These are phyloP conservation scores for Sporothrix schenckii DNA, from an alignment of 2,329 filamentous ascomycete genomes.

Conservation along the genomic window DNA sequence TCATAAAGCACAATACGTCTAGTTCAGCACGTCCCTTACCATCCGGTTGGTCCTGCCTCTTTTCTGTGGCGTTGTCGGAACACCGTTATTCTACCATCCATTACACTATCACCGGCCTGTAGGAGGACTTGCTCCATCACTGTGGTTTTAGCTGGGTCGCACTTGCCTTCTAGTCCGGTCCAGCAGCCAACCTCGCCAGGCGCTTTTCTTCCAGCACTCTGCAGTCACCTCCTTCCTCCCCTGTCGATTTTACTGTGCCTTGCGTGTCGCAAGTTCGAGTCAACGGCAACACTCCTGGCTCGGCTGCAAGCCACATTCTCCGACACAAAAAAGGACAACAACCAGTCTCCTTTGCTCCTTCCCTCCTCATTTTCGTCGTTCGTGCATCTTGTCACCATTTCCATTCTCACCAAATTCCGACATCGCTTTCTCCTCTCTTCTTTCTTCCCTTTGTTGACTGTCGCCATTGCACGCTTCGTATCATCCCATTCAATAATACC, in stretches of 20 bases:
- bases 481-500: background rate
- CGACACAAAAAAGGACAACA: conserved; percentile 14
- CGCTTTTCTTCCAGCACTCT: background rate
- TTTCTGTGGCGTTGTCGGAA: background rate
- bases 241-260: background rate
- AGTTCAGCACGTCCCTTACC: background rate
- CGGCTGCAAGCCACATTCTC: conserved; percentile 21
- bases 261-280: conserved; percentile 5
- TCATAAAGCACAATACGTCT: background rate
- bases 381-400: conserved; percentile 14
- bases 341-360: conserved; percentile 10
- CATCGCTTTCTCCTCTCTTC: background rate
- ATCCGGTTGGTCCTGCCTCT: background rate
- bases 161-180: conserved; percentile 25
- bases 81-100: background rate
- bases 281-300: conserved; percentile 10
- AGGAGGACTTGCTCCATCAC: background rate
- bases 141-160: background rate
- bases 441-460: background rate
- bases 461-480: background rate
- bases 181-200: conserved; percentile 18
- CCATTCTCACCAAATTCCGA: background rate
- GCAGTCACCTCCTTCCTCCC: background rate
- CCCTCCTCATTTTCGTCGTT: background rate
- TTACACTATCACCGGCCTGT: conserved; percentile 1